Evolutionary conservation across 148 eudicot genomes (phyloP), one percentile per base, ranked within the genome.

Genomic region (Rhododendron williamsianum): DNA sequence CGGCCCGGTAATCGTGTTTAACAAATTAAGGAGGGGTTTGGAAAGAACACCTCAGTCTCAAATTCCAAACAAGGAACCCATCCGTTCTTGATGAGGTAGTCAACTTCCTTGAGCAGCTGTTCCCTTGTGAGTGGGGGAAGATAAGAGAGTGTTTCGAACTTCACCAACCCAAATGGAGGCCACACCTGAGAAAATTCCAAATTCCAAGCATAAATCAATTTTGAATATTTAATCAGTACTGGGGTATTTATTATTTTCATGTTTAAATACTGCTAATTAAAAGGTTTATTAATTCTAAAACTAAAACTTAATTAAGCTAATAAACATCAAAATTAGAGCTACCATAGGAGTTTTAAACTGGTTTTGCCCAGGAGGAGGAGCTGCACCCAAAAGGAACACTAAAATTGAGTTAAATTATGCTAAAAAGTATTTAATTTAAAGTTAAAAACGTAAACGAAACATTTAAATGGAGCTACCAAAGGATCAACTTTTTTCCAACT

Each of bases 41-140:
- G 6, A 15, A 71, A 35, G 30, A 4, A 18, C 30, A 71, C 76
- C 76, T 33, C 6, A 13, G 41, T 33, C 76, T 71, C 76, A 33
- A 95, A 93, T 71, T 95, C 95, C 60, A 95, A 58, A 87, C 95
- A 94, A 78, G 97, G 97, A 90, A 95, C 84, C 95, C 93, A 92
- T 16, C 90, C 89, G 7, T 30, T 84, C 81, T 88, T 84, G 16
- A 94, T 52, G 85, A 94, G 95, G 92, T 91, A 94, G 27, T 92
- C 90, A 7, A 94, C 86, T 86, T 94, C 89, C 81, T 83, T 88
- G 9, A 82, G 16, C 88, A 94, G 86, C 38, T 83, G 82, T 15
- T 49, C 89, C 0, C 4, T n/a, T 4, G 91, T 33, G 9, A 94
- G 90, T 9, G 87, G 87, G 2, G 92, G 97, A 83, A 94, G 93